Evolutionary conservation across 176 grass and related monocot species (phyloP), one percentile per base, ranked within the genome.

Genomic region (Themeda triandra): DNA sequence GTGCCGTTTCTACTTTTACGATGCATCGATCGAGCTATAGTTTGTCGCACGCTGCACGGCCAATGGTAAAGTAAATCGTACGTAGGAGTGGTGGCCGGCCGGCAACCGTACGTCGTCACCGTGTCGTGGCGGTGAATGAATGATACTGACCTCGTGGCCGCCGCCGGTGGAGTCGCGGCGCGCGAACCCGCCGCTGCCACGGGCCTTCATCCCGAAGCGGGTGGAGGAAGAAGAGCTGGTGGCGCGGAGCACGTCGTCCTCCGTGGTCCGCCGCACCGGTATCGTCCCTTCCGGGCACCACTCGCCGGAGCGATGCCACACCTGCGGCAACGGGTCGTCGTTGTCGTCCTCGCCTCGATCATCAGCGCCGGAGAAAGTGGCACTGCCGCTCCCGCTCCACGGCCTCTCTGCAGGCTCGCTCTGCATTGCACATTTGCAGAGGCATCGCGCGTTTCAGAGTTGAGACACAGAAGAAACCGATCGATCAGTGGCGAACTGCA

Each of bases 141-240:
- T 14, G 9, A 8, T 1, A 81, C 91, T 75, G 59, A 97, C 94
- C 92, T 97, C 94, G 48, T 97, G 94, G 66, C 76, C 88, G 76
- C 66, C 78, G 83, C 83, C 84, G 53, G 87, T 88, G 46, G 94
- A 94, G 84, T 97, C 94, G 6, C 94, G 87, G 65, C 87, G 72
- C 49, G 80, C 24, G 25, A 68, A n/a, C 31, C 69, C 72, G 21
- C 25, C 75, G 5, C 81, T 71, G 6, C 77, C 79, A 6, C 27
- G 82, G 51, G 69, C 63, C 78, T 97, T 97, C 92, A 85, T 97
- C 7, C 91, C 94, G 80, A 97, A 97, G 77, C 87, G 73, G 30
- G 24, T 4, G 35, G 66, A 49, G 5, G 87, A 84, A 54, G 44
- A 53, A 23, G 53, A 56, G 4, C 17, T 3, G 23, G 76, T 94